Conservation (phyloP, 768 basidiomycete species). For the Xerocomellus chrysenteron region DNA sequence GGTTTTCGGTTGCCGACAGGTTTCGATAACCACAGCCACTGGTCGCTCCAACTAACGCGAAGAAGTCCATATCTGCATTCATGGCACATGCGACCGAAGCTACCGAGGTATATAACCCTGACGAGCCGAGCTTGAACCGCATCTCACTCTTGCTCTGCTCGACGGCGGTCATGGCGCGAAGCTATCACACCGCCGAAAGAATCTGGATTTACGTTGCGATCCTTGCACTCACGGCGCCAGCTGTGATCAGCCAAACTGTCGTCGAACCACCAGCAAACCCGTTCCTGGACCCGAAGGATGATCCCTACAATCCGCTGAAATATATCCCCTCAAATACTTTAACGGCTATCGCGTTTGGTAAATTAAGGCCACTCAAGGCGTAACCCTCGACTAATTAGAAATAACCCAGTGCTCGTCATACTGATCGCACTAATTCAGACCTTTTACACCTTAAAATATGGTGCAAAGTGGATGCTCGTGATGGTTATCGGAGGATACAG, state of each 20-base stretch:
- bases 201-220: not conserved
- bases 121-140: no score
- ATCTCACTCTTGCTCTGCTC: not conserved
- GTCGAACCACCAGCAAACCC: conserved; percentile 7
- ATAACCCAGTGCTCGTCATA: conserved; percentile 32
- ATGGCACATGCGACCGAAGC: not conserved
- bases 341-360: conserved; percentile 51
- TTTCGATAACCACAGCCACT: no score
- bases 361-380: conserved; percentile 1
- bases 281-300: conserved; percentile 45
- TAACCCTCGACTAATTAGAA: not conserved
- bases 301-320: conserved; percentile 51
- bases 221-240: not conserved
- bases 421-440: conserved; percentile 45
- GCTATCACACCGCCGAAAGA: not conserved
- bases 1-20: no score
- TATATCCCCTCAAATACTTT: conserved; percentile 57
- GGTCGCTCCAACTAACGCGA: not conserved
- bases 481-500: conserved; percentile 64
- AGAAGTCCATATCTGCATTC: no score
- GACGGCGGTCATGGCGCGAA: not conserved
- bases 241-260: not conserved
- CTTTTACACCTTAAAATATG: conserved; percentile 41
- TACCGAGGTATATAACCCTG: no score
- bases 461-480: conserved; percentile 57